A percentile compares a stretch with the other conserved stretches of the same genome.
Conservation (phyloP, 2,329 filamentous ascomycete species). For the Penicillium griseofulvum region DNA sequence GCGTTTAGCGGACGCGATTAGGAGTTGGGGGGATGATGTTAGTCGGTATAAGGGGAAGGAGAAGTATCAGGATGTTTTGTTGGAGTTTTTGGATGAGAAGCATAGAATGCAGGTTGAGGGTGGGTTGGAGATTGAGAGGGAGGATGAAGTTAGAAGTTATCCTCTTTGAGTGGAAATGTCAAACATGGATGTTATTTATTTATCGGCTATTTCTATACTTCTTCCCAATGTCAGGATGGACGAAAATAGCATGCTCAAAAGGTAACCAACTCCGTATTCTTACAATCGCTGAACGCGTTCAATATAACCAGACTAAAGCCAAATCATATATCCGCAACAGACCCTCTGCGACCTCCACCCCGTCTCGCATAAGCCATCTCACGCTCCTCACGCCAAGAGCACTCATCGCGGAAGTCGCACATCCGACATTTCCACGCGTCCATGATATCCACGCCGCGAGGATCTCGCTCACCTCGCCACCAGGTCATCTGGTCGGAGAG, state of each 20-base stretch:
- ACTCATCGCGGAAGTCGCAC: constrained; percentile 79
- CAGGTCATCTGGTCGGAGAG: constrained; percentile 70
- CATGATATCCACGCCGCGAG: constrained; percentile 73
- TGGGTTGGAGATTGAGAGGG: constrained; percentile 62
- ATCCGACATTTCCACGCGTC: constrained; percentile 85
- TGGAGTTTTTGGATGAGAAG: constrained; percentile 73
- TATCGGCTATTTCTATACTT: background rate
- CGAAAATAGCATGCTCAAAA: background rate
- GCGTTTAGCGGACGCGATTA: constrained; percentile 69
- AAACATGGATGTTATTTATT: background rate
- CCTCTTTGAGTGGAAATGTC: constrained; percentile 48
- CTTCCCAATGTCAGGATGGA: background rate
- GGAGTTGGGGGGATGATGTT: constrained; percentile 80
- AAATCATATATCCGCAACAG: constrained; percentile 9
- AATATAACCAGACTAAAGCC: background rate
- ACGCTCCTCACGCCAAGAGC: constrained; percentile 72
- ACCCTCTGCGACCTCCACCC: constrained; percentile 26
- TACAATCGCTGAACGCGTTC: background rate
- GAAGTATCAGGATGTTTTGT: constrained; percentile 67
- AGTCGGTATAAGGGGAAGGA: constrained; percentile 74
- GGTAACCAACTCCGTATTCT: background rate
- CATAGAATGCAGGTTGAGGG: constrained; percentile 69
- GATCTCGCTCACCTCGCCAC: constrained; percentile 76
- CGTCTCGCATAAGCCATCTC: constrained; percentile 56
- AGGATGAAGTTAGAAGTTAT: constrained; percentile 61